Evolutionary conservation across 2,329 filamentous ascomycete species (phyloP), one percentile per base, ranked within the genome.

Genomic region (Neofusicoccum umdonicola): DNA sequence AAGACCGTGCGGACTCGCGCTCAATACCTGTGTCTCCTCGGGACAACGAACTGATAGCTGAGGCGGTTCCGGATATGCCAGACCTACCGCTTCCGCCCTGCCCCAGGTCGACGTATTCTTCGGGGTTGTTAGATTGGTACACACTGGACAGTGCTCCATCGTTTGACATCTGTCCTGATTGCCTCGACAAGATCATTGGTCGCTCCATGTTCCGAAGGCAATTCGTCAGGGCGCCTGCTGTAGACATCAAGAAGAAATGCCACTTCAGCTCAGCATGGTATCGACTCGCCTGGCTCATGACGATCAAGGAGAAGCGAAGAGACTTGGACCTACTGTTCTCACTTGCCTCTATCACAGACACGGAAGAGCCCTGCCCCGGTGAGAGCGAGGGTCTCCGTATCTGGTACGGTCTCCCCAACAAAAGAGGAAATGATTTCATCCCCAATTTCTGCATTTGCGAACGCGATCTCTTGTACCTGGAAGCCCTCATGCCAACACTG

Each of bases 201-300:
- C 81, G 85, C 27, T 90, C 91, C 0, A 82, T 85, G 19, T 96
- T 91, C 73, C 83, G 87, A 2, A 82, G 85, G 15, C 81, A 87
- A 39, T 92, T 97, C 70, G 80, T 88, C 11, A 83, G 84, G 3
- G 85, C 86, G 41, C 82, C 86, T 35, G 80, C 82, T 34, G 85
- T 83, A 2, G 83, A 85, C 13, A 80, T 83, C 45, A 82, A 85
- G 51, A 83, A 91, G 7, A 82, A 84, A 51, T 98, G 94, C 78
- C 89, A 93, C 68, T 92, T 97, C 76, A 91, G 91, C 35, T 84
- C 87, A 12, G 86, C 89, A 0, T 97, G 93, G 92, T 89, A 92
- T 70, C 88, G 91, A 34, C 87, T 97, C 44, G 93, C 93, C 0
- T 96, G 90, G 87, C 83, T 93, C 3, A 83, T 96, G 67, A 93